phyloP scores from a whole-genome alignment of 495 filamentous ascomycete species.

The Aspergillus avenaceus region DNA sequence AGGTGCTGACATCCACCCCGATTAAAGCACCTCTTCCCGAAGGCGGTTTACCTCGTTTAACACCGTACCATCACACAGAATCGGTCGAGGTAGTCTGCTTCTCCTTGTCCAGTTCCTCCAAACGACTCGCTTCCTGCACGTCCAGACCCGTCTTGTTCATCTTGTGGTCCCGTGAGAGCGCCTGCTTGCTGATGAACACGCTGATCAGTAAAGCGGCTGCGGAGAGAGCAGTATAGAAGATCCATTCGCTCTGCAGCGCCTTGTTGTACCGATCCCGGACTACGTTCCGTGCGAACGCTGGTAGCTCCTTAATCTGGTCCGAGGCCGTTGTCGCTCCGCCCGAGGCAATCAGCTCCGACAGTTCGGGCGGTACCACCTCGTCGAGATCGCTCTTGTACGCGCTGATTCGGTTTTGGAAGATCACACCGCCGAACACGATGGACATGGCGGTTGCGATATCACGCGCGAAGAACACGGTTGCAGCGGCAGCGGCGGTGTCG shows the following conservation, averaged over 20 bases:
- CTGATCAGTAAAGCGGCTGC: slow-evolving; percentile 29
- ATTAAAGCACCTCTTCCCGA: too few relatives aligned
- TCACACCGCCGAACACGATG: slow-evolving; percentile 65
- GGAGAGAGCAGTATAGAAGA: slow-evolving; percentile 39
- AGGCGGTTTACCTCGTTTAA: too few relatives aligned
- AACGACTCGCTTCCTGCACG: too few relatives aligned
- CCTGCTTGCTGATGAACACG: slow-evolving; percentile 1
- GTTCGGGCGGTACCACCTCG: too few relatives aligned
- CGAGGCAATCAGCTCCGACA: background rate
- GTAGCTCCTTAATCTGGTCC: slow-evolving; percentile 11
- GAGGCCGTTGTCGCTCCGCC: too few relatives aligned
- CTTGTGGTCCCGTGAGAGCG: slow-evolving; percentile 3
- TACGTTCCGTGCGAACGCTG: too few relatives aligned
- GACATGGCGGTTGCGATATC: slow-evolving; percentile 40
- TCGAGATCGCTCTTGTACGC: background rate
- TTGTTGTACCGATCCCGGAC: too few relatives aligned
- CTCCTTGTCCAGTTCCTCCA: too few relatives aligned
- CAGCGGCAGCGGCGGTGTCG: slow-evolving; percentile 36
- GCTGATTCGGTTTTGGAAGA: slow-evolving; percentile 49
- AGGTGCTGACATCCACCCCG: too few relatives aligned
- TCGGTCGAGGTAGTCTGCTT: too few relatives aligned
- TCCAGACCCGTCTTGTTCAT: slow-evolving; percentile 10
- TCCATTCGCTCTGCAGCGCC: slow-evolving; percentile 47
- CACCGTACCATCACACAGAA: too few relatives aligned
- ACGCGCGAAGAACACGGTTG: slow-evolving; percentile 35